Conservation (phyloP, 2,329 filamentous ascomycete genomes). For the Sordariomycetes sp. region DNA sequence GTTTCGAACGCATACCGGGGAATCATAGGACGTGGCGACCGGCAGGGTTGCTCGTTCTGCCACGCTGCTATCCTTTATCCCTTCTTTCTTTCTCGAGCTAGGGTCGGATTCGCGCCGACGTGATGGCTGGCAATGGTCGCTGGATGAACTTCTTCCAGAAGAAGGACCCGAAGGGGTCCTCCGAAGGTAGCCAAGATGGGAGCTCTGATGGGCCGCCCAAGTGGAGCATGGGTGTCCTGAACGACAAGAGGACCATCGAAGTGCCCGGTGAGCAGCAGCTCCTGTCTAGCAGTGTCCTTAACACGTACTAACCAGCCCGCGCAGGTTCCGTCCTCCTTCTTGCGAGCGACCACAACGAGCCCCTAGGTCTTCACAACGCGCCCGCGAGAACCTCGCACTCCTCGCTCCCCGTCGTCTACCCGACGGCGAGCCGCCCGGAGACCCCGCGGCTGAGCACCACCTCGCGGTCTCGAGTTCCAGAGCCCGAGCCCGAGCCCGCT, state of each 20-base stretch:
- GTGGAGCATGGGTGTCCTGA: slow-evolving; percentile 69
- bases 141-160: background rate
- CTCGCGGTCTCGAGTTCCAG: background rate
- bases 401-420: slow-evolving; percentile 34
- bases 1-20: background rate
- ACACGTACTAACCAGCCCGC: background rate
- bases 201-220: slow-evolving; percentile 15
- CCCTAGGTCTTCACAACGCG: slow-evolving; percentile 43
- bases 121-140: background rate
- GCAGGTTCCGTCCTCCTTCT: slow-evolving; percentile 45
- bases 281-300: background rate
- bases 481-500: background rate
- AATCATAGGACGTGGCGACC: background rate
- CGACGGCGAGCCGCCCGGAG: slow-evolving; percentile 15
- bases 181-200: background rate
- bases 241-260: slow-evolving; percentile 68
- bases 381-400: slow-evolving; percentile 45
- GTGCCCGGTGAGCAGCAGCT: slow-evolving; percentile 54
- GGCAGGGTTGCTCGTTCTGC: background rate
- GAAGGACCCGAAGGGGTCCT: background rate
- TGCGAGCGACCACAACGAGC: slow-evolving; percentile 40
- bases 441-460: slow-evolving; percentile 12
- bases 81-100: background rate
- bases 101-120: background rate
- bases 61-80: background rate